Conservation (phyloP, 2,329 filamentous ascomycete species). For the Diplocarpon rosae region DNA sequence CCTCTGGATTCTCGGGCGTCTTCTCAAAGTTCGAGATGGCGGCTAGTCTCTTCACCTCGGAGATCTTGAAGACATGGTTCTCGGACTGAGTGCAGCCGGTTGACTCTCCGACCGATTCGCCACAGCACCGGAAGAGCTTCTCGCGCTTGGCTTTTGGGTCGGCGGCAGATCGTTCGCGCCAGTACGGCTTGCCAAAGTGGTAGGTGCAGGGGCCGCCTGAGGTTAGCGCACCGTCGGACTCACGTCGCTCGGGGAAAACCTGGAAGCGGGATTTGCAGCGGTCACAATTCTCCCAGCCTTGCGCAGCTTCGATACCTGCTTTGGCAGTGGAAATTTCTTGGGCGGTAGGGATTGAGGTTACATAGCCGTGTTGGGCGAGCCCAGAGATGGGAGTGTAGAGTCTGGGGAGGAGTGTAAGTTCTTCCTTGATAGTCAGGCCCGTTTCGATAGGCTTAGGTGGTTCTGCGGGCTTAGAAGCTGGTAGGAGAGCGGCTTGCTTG, state of each 20-base stretch:
- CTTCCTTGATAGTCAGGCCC: slow-evolving; percentile 55
- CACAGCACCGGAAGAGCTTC: slow-evolving; percentile 68
- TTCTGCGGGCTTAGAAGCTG: slow-evolving; percentile 26
- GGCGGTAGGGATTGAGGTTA: slow-evolving; percentile 53
- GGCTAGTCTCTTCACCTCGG: slow-evolving; percentile 64
- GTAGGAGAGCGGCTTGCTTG: slow-evolving; percentile 26
- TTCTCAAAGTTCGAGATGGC: slow-evolving; percentile 66
- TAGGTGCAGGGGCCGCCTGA: slow-evolving; percentile 69
- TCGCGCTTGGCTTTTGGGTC: slow-evolving; percentile 44
- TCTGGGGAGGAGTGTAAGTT: slow-evolving; percentile 51
- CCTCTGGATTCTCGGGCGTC: slow-evolving; percentile 56
- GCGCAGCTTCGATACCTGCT: slow-evolving; percentile 52
- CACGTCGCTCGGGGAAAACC: slow-evolving; percentile 76
- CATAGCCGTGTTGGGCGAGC: slow-evolving; percentile 64
- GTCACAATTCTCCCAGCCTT: slow-evolving; percentile 81
- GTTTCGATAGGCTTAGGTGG: slow-evolving; percentile 50
- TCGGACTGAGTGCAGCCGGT: slow-evolving; percentile 60
- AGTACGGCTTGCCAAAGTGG: slow-evolving; percentile 64
- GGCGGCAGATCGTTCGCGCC: slow-evolving; percentile 39
- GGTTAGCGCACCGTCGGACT: slow-evolving; percentile 63
- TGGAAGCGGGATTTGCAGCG: slow-evolving; percentile 80
- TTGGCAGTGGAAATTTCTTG: slow-evolving; percentile 56
- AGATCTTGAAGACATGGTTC: slow-evolving; percentile 81
- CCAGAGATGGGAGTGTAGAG: slow-evolving; percentile 53
- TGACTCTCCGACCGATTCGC: slow-evolving; percentile 59